phyloP scores from a whole-genome alignment of 2,329 filamentous ascomycete species.

The Pseudonectria foliicola region DNA sequence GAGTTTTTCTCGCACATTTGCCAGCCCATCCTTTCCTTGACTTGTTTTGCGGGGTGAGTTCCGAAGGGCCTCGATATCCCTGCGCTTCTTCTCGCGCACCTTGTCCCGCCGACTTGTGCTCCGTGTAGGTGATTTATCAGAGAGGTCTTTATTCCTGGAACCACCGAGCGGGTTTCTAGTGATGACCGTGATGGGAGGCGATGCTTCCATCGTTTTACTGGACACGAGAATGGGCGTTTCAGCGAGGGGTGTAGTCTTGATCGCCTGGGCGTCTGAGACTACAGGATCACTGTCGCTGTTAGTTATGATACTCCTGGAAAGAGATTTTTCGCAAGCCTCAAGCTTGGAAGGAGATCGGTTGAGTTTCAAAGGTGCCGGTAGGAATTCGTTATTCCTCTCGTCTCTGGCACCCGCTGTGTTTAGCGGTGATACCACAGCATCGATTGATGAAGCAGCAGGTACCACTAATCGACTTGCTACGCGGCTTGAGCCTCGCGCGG shows the following conservation, averaged over 20 bases:
- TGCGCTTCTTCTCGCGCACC: conserved; percentile 33
- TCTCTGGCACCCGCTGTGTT: background rate
- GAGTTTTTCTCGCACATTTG: too few relatives aligned
- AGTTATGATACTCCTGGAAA: conserved; percentile 16
- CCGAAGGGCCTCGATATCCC: conserved; percentile 32
- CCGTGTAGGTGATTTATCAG: conserved; percentile 14
- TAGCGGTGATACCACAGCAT: conserved; percentile 20
- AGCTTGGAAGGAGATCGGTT: conserved; percentile 6
- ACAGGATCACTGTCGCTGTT: conserved; percentile 12
- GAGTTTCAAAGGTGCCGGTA: conserved; percentile 1
- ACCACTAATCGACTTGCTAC: conserved; percentile 13
- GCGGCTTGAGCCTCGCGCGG: conserved; percentile 22
- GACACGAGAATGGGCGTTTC: conserved; percentile 10
- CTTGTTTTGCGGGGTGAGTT: conserved; percentile 7
- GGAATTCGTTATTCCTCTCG: too few relatives aligned
- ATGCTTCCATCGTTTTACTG: conserved; percentile 6
- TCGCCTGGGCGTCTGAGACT: conserved; percentile 7
- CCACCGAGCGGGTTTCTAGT: conserved; percentile 15
- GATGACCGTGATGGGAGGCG: conserved; percentile 12
- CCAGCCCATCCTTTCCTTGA: too few relatives aligned
- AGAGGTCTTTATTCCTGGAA: conserved; percentile 4
- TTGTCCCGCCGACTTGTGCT: conserved; percentile 28
- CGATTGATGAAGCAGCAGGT: conserved; percentile 17
- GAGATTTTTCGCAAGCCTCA: conserved; percentile 7
- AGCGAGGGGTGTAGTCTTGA: conserved; percentile 7